Base-by-base conservation (phyloP, 768 basidiomycete species). In the Cytidiella melzeri region DNA sequence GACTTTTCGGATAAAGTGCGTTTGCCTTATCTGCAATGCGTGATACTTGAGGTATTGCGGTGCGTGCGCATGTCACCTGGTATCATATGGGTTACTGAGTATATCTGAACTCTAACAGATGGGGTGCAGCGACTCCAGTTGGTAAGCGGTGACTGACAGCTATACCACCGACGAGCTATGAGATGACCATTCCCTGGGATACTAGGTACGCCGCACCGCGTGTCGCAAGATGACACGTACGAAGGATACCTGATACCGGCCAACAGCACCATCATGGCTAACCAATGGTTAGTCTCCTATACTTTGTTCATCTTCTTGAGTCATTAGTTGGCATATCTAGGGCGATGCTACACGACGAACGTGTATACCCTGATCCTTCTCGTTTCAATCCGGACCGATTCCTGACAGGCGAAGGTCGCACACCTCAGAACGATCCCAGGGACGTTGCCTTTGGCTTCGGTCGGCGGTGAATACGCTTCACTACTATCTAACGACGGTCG, bases 331-430 rank as follows among this genome's bases (percentile, higher is more conserved):
- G 26, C 12, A 23, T 28, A 3, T 18, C 21, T 26, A 70, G 73
- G 73, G 67, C 69, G 1, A 67, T 75, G 42, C 66, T 69, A 1
- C 71, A 67, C 41, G 61, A 76, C 41, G 67, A 69, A 41, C 41
- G 47, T 7, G 57, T 56, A 12, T 72, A 71, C 47, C 60, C 64
- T 3, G 51, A 66, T 3, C 63, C 69, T 4, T 40, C 53, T 1
- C 25, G 20, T 5, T 72, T 70, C 56, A 55, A 50, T 43, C 47
- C 43, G 11, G 51, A 47, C 45, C 28, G 55, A 5, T 56, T 56
- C 43, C 45, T 54, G 39, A 45, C 30, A 19, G 55, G 39, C 41
- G 55, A 42, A 40, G 19, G 43, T 23, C 48, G 53, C 21, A 45
- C 49, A 19, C 43, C 48, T 3, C 34, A 36, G 10, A 45, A 41